Evolutionary conservation across 164 flowering plant species (phyloP).

Genomic region (Amborella trichopoda): DNA sequence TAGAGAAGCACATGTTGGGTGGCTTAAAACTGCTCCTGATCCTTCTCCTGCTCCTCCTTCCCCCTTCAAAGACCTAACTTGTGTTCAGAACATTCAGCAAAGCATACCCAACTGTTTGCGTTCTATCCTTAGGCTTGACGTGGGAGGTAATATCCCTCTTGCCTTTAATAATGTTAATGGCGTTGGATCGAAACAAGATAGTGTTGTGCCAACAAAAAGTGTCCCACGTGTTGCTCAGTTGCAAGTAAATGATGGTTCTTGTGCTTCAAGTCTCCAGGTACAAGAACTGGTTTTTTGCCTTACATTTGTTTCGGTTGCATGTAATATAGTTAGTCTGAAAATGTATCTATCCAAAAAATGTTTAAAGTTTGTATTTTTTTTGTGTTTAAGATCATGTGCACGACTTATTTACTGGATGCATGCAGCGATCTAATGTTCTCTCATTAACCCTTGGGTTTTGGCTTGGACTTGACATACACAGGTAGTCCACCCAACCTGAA

Average conservation of each 20-base stretch:
- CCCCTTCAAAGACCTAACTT: slow-evolving; percentile 26
- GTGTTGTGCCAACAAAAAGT: slow-evolving; percentile 14
- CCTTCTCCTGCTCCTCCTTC: slow-evolving; percentile 10
- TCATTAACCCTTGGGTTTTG: no score
- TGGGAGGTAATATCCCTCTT: slow-evolving; percentile 8
- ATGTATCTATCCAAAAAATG: no score
- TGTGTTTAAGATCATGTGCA: no score
- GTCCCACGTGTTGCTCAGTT: slow-evolving; percentile 29
- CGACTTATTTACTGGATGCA: no score
- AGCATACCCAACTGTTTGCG: slow-evolving; percentile 41
- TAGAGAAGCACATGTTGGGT: no score
- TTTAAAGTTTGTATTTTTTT: no score
- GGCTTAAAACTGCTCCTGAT: slow-evolving; percentile 32
- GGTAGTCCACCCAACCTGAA: no score
- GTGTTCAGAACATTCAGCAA: slow-evolving; percentile 51
- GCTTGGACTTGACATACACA: no score
- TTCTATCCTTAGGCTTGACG: slow-evolving; percentile 32
- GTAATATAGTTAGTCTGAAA: no score
- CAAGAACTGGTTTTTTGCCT: no score
- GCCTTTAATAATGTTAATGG: background rate
- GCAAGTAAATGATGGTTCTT: slow-evolving; percentile 79
- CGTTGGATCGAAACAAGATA: slow-evolving; percentile 16
- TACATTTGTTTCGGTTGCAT: no score
- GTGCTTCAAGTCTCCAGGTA: slow-evolving; percentile 71
- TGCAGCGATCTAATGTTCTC: no score